A percentile compares a stretch with the other conserved stretches of the same genome.
Evolutionary conservation across 2,329 filamentous ascomycete genomes (phyloP).

Genomic region (Ceratocystis harringtonii): DNA sequence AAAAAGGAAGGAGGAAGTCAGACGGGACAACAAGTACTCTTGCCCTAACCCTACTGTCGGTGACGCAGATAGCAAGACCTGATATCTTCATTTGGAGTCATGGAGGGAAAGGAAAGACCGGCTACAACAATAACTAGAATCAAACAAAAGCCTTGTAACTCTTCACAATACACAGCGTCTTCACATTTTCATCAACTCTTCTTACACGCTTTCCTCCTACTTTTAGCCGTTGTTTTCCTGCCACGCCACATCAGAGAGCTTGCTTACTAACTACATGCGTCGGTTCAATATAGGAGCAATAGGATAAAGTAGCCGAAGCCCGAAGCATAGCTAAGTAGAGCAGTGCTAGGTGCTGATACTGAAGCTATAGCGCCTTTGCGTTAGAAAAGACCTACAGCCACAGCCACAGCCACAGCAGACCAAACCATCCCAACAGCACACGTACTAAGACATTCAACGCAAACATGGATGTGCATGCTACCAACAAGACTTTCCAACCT

Average conservation of each 20-base stretch:
- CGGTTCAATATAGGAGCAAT: not conserved
- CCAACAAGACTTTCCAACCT: not conserved
- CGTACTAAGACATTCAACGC: not conserved
- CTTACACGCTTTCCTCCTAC: too few relatives aligned
- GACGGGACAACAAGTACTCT: too few relatives aligned
- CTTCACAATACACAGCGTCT: not conserved
- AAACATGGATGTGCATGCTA: not conserved
- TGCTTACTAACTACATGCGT: not conserved
- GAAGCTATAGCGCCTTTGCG: not conserved
- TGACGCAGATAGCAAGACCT: not conserved
- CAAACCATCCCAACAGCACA: not conserved
- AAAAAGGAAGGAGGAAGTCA: not conserved
- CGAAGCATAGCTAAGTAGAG: not conserved
- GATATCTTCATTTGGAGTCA: not conserved
- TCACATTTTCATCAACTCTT: not conserved
- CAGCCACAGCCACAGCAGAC: not conserved
- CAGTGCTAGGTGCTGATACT: not conserved
- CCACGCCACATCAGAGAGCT: not conserved
- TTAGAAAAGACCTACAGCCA: not conserved
- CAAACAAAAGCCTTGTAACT: not conserved
- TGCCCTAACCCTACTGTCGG: too few relatives aligned
- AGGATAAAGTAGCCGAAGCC: not conserved
- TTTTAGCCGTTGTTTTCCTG: not conserved
- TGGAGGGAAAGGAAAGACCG: not conserved
- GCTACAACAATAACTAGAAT: not conserved